Percentiles rank a stretch among this genome's conserved stretches.
Conservation (phyloP, 768 basidiomycete genomes). For the Chalciporus chontae region DNA sequence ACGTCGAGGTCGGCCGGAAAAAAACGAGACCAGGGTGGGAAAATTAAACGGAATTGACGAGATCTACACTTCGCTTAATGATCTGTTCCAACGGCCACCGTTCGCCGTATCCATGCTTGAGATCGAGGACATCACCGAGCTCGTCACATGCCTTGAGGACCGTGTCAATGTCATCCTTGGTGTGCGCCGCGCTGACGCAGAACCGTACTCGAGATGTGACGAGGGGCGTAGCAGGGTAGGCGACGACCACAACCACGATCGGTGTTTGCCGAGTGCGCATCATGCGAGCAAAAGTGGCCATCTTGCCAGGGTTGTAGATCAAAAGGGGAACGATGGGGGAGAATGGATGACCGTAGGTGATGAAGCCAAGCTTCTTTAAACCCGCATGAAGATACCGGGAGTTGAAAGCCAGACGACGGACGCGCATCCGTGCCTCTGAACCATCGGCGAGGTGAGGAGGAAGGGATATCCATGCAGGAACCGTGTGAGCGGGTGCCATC, state of each 20-base stretch:
- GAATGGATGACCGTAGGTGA: constrained; percentile 88
- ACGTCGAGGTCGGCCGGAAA: not conserved
- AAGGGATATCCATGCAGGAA: constrained; percentile 80
- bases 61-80: constrained; percentile 64
- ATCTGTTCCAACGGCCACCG: constrained; percentile 81
- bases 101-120: constrained; percentile 75
- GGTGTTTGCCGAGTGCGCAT: constrained; percentile 77
- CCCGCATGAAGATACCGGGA: constrained; percentile 86
- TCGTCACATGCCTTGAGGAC: constrained; percentile 88
- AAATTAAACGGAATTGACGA: constrained; percentile 46
- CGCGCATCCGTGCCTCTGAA: constrained; percentile 74
- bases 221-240: constrained; percentile 87
- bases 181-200: constrained; percentile 93
- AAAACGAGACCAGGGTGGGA: not conserved
- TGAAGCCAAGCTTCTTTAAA: constrained; percentile 90
- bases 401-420: constrained; percentile 93
- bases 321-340: constrained; percentile 93
- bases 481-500: constrained; percentile 55
- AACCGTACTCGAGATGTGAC: constrained; percentile 88
- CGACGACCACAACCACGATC: constrained; percentile 86
- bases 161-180: constrained; percentile 92
- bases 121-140: constrained; percentile 82
- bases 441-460: constrained; percentile 75
- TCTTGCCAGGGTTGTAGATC: constrained; percentile 91
- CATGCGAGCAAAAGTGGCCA: constrained; percentile 86